Base-by-base conservation (phyloP, 2,329 filamentous ascomycete genomes). In the Pleurostoma richardsiae region DNA sequence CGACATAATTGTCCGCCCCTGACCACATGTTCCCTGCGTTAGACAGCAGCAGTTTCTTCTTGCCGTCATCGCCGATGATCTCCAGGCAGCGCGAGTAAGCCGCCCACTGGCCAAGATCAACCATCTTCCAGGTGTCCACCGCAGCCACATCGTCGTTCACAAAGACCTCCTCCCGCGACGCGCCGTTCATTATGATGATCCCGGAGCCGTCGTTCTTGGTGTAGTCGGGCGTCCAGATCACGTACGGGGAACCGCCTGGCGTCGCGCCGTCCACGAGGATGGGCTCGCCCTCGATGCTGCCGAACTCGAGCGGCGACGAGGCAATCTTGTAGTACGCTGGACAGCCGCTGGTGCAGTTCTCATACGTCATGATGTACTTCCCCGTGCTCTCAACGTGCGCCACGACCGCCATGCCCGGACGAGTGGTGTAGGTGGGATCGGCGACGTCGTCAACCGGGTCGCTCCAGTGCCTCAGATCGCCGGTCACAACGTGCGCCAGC, bases 341-440 rank as follows among this genome's bases (percentile, higher is more conserved):
- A 59, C 70, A 73, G 29, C 43, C 45, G 42, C 53, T 51, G 6
- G 51, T 50, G 42, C 58, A 59, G 10, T 78, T 81, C 59, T 87
- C 83, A 60, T 86, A 85, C 4, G 75, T 73, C 67, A 82, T 78
- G 56, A 88, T 77, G 63, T 76, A 86, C 56, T 79, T 66, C 47
- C 74, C 78, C 52, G 77, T 77, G 33, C 52, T 82, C 69, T 52
- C 82, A 68, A 88, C 71, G 56, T 72, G 58, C 2, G 76, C 70
- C 6, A 88, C 70, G 1, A 75, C 79, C 3, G 84, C 77, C 85
- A 88, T 88, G 42, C 85, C 85, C 0, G 85, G 85, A 2, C 85
- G 79, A 50, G 75, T 79, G 4, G 73, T 77, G 64, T 85, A 85
- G 45, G 69, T 72, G n/a, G 72, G 63, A 54, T 85, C 83, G 11